A percentile compares a stretch with the other conserved stretches of the same genome.
phyloP scores from a whole-genome alignment of 805 yeast species.

The Komagataella phaffii region DNA sequence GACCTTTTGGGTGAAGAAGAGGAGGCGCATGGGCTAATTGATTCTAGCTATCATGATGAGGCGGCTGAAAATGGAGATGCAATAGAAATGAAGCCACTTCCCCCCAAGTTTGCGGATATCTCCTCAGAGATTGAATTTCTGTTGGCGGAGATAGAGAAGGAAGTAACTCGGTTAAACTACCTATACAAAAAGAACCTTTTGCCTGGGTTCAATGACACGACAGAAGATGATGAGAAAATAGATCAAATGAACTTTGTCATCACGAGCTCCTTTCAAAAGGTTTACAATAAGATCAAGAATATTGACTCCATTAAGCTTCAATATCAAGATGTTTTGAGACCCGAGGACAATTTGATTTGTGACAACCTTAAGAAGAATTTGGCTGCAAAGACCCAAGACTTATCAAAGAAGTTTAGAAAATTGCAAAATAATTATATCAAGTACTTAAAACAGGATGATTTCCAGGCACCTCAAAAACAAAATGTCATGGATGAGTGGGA shows the following conservation, averaged over 20 bases:
- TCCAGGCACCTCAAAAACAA: slow-evolving; percentile 15
- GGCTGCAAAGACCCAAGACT: slow-evolving; percentile 74
- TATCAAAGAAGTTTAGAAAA: slow-evolving; percentile 67
- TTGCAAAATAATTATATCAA: slow-evolving; percentile 83
- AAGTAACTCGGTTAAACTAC: slow-evolving; percentile 47
- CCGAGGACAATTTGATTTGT: slow-evolving; percentile 49
- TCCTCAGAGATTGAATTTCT: slow-evolving; percentile 58
- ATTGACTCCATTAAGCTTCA: slow-evolving; percentile 32
- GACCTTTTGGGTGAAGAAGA: slow-evolving; percentile 37
- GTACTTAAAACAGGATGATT: slow-evolving; percentile 71
- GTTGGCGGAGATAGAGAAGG: slow-evolving; percentile 34
- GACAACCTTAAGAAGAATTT: slow-evolving; percentile 73
- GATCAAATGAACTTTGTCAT: slow-evolving; percentile 66
- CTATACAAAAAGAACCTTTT: slow-evolving; percentile 72
- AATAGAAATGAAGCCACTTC: slow-evolving; percentile 51
- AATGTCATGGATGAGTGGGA: slow-evolving; percentile 12
- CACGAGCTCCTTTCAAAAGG: slow-evolving; percentile 63
- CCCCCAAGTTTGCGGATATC: slow-evolving; percentile 70
- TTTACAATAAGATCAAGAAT: slow-evolving; percentile 65
- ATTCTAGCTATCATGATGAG: slow-evolving; percentile 12
- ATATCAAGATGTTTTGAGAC: slow-evolving; percentile 12
- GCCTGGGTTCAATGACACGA: slow-evolving; percentile 80
- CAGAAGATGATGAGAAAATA: slow-evolving; percentile 61
- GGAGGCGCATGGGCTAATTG: slow-evolving; percentile 27
- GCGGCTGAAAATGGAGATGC: slow-evolving; percentile 14